Percentiles rank a stretch among this genome's conserved stretches.
Evolutionary conservation across 257 asterid genomes (phyloP).

Genomic region (Capsicum chinense): DNA sequence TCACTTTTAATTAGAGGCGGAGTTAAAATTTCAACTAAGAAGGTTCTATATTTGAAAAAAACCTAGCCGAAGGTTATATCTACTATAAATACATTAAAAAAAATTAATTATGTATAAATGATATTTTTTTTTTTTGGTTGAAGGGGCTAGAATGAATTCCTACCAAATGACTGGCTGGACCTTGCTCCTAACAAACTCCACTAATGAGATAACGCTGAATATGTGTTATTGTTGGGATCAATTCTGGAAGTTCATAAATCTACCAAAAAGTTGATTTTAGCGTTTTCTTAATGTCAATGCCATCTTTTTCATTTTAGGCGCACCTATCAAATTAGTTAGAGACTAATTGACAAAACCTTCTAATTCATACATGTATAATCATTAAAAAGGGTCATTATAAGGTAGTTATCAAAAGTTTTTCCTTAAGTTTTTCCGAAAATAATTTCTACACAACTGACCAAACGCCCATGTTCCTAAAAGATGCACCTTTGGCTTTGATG

Average conservation of each 20-base stretch:
- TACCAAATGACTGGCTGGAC: no score
- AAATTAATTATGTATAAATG: no score
- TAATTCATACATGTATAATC: background rate
- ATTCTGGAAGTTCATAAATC: background rate
- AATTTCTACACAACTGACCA: background rate
- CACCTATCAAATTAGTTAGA: background rate
- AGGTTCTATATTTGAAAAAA: no score
- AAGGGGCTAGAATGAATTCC: no score
- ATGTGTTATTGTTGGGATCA: background rate
- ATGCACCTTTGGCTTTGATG: background rate
- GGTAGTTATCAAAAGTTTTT: background rate
- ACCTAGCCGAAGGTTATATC: no score
- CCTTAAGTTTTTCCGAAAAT: background rate
- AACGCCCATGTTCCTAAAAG: conserved; percentile 13
- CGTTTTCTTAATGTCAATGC: background rate
- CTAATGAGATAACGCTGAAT: no score
- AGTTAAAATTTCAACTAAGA: no score
- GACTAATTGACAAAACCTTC: background rate
- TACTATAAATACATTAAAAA: no score
- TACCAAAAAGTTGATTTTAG: background rate
- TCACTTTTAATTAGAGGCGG: no score
- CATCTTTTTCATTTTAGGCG: background rate
- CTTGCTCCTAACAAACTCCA: no score
- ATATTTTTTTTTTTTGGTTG: no score
- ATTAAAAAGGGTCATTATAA: background rate